These are phyloP conservation scores for Annona cherimola DNA, from an alignment of 164 flowering plant species.

Conservation along the genomic window DNA sequence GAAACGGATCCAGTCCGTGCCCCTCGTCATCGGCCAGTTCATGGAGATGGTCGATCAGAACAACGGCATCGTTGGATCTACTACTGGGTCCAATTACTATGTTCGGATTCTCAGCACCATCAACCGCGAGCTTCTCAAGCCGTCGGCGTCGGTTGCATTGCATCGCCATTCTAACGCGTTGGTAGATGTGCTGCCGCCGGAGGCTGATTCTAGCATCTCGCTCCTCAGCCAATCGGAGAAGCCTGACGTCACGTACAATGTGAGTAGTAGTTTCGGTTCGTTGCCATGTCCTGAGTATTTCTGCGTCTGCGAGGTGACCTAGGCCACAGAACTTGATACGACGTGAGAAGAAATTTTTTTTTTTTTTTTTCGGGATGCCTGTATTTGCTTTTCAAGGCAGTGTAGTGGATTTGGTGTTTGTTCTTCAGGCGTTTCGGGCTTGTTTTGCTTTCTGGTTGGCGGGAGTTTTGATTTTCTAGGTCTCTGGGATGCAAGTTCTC, in stretches of 20 bases:
- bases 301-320: too few species aligned
- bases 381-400: too few species aligned
- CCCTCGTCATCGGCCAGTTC: conserved; percentile 92
- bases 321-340: too few species aligned
- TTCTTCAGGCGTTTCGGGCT: too few species aligned
- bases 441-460: too few species aligned
- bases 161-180: conserved; percentile 93
- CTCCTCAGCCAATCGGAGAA: conserved; percentile 89
- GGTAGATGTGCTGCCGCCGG: conserved; percentile 92
- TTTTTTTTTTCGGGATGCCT: too few species aligned
- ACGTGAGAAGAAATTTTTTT: too few species aligned
- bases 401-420: too few species aligned
- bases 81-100: conserved; percentile 58
- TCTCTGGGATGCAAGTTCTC: too few species aligned
- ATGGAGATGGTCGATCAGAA: conserved; percentile 79
- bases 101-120: conserved; percentile 32
- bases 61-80: conserved; percentile 92
- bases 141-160: conserved; percentile 84
- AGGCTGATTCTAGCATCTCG: conserved; percentile 86
- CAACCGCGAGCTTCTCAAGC: conserved; percentile 82
- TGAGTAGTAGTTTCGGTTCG: conserved; percentile 10
- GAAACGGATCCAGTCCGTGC: conserved; percentile 94
- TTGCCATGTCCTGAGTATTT: too few species aligned
- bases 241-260: conserved; percentile 89
- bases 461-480: too few species aligned